A percentile compares a stretch with the other conserved stretches of the same genome.
phyloP scores from a whole-genome alignment of 140 eudicot genomes.

The Anethum foeniculum region DNA sequence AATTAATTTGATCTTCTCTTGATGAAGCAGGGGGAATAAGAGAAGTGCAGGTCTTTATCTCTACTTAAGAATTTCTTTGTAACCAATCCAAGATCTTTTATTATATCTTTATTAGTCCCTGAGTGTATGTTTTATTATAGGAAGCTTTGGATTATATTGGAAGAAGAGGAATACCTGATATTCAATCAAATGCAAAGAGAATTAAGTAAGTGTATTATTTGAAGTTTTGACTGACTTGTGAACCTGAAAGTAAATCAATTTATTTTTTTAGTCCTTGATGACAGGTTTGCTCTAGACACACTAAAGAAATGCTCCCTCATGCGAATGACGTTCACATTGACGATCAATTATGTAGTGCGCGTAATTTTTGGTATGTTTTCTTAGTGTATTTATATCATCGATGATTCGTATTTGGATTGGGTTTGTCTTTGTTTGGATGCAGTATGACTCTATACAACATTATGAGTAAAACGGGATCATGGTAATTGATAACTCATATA shows the following conservation, averaged over 20 bases:
- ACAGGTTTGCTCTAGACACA: too few species aligned
- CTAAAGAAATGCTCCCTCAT: too few species aligned
- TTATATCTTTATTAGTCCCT: neutral
- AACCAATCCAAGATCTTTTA: neutral
- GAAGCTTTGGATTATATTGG: neutral
- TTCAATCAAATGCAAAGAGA: too few species aligned
- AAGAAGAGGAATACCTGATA: neutral
- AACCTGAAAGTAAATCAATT: too few species aligned
- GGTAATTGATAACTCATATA: too few species aligned
- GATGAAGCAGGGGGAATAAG: neutral
- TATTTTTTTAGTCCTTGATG: too few species aligned
- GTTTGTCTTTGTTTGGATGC: neutral
- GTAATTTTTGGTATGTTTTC: neutral
- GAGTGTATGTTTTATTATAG: neutral
- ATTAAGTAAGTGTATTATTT: too few species aligned
- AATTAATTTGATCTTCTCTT: neutral
- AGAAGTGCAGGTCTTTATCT: neutral
- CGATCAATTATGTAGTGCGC: too few species aligned
- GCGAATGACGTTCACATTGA: too few species aligned
- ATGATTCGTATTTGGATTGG: too few species aligned
- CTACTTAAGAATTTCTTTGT: neutral
- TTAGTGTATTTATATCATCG: neutral
- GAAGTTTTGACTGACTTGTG: too few species aligned
- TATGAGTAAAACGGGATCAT: too few species aligned
- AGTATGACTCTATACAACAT: neutral